Evolutionary conservation across 1,284 basidiomycete species (phyloP).

Genomic region (Ganoderma boninense): DNA sequence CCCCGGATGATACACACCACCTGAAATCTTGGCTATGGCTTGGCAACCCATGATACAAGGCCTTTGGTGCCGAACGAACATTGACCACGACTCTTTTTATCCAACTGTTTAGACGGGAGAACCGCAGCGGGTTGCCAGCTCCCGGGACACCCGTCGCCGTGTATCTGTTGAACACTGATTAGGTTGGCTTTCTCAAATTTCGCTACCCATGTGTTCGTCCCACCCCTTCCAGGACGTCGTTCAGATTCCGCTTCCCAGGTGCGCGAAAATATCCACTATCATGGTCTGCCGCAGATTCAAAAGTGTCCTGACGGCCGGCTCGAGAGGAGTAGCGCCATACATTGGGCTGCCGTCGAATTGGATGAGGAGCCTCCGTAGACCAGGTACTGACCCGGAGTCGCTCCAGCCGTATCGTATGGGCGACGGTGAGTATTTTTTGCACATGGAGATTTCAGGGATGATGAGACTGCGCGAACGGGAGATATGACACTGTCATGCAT

Average conservation of each 20-base stretch:
- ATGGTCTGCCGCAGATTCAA: not conserved
- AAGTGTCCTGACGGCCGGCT: not conserved
- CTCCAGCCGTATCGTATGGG: not conserved
- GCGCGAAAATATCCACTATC: not conserved
- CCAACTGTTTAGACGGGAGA: not conserved
- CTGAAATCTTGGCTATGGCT: not conserved
- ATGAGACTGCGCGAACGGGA: not conserved
- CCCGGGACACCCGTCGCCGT: not conserved
- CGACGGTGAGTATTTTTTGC: too few species aligned
- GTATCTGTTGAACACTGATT: not conserved
- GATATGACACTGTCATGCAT: not conserved
- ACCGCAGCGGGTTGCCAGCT: not conserved
- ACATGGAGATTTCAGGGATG: not conserved
- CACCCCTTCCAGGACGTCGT: not conserved
- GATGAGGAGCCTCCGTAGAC: not conserved
- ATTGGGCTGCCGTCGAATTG: not conserved
- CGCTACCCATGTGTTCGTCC: not conserved
- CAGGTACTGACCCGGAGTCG: too few species aligned
- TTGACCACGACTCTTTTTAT: not conserved
- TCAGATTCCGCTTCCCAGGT: conserved; percentile 2
- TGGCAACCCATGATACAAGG: not conserved
- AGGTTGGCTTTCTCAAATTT: not conserved
- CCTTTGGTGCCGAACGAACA: not conserved
- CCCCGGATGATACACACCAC: not conserved
- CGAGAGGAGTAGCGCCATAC: not conserved